A percentile compares a stretch with the other conserved stretches of the same genome.
Conservation (phyloP, 2,329 filamentous ascomycete species). For the Leptographium galeiforme region DNA sequence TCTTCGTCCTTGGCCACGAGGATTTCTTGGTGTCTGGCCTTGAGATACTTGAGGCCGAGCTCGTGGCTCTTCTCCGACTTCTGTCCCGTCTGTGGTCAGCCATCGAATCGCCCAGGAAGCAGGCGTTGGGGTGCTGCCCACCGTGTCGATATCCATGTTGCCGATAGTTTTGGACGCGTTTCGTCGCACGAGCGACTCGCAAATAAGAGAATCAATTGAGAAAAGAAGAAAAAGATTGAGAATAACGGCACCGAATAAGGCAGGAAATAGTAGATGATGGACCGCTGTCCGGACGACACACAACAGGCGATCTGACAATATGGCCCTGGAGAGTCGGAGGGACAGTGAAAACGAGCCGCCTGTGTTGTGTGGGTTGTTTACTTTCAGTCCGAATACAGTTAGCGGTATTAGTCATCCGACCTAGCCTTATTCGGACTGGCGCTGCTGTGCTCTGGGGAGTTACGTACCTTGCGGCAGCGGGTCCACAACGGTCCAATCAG, state of each 20-base stretch:
- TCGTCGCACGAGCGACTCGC: not conserved
- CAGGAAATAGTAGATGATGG: not conserved
- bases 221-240: not conserved
- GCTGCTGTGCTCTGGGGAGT: conserved; percentile 5
- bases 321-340: not conserved
- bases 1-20: conserved; percentile 64
- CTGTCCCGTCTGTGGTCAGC: conserved; percentile 17
- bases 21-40: conserved; percentile 49
- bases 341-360: not conserved
- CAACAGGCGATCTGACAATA: not conserved
- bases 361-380: conserved; percentile 10
- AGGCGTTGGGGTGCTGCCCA: conserved; percentile 12
- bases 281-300: not conserved
- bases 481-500: conserved; percentile 5
- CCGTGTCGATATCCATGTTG: conserved; percentile 25
- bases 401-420: not conserved
- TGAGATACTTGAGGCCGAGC: conserved; percentile 59
- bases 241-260: not conserved
- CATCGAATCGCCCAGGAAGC: not conserved
- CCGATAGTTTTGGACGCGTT: not conserved
- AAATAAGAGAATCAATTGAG: not conserved
- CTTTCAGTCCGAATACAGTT: conserved; percentile 1
- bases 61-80: conserved; percentile 32
- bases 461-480: not conserved
- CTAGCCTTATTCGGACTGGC: conserved; percentile 3